These are phyloP conservation scores for Allantophomopsis cytisporea DNA, from an alignment of 2,329 filamentous ascomycete species.

Conservation along the genomic window DNA sequence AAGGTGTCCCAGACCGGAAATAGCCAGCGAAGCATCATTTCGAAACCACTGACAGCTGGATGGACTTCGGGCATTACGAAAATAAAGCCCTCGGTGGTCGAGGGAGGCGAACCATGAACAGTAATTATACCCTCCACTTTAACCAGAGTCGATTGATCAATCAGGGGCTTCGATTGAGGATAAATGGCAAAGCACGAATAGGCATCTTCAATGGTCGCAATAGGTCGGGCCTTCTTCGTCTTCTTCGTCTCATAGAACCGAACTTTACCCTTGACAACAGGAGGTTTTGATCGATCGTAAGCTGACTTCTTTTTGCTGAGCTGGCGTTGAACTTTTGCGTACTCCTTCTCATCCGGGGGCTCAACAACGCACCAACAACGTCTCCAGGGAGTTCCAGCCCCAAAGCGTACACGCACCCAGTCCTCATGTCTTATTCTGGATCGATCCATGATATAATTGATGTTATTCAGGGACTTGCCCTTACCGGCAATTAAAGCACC, in stretches of 20 bases:
- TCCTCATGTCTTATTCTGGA: slow-evolving; percentile 68
- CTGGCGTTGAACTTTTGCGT: slow-evolving; percentile 69
- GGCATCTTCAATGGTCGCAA: slow-evolving; percentile 82
- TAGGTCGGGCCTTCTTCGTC: slow-evolving; percentile 80
- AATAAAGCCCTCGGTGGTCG: slow-evolving; percentile 80
- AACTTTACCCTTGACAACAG: slow-evolving; percentile 71
- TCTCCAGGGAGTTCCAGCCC: slow-evolving; percentile 89
- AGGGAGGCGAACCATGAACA: slow-evolving; percentile 67
- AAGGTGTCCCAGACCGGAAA: slow-evolving; percentile 94
- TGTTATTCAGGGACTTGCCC: slow-evolving; percentile 79
- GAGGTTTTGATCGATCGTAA: slow-evolving; percentile 60
- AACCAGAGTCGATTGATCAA: slow-evolving; percentile 85
- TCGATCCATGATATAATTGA: slow-evolving; percentile 76
- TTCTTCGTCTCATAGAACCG: slow-evolving; percentile 89
- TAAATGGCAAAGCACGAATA: slow-evolving; percentile 94
- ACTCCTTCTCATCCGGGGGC: slow-evolving; percentile 88
- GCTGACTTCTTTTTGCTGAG: slow-evolving; percentile 69
- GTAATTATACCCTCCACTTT: slow-evolving; percentile 89
- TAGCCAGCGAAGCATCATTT: slow-evolving; percentile 85
- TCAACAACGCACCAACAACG: slow-evolving; percentile 93
- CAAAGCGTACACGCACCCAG: slow-evolving; percentile 91
- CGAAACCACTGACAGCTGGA: slow-evolving; percentile 85
- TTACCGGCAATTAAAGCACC: slow-evolving; percentile 92
- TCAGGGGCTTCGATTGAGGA: slow-evolving; percentile 82
- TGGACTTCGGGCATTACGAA: slow-evolving; percentile 96